Conservation (phyloP, 208 protist genomes). For the Wallacemonas sp. region DNA sequence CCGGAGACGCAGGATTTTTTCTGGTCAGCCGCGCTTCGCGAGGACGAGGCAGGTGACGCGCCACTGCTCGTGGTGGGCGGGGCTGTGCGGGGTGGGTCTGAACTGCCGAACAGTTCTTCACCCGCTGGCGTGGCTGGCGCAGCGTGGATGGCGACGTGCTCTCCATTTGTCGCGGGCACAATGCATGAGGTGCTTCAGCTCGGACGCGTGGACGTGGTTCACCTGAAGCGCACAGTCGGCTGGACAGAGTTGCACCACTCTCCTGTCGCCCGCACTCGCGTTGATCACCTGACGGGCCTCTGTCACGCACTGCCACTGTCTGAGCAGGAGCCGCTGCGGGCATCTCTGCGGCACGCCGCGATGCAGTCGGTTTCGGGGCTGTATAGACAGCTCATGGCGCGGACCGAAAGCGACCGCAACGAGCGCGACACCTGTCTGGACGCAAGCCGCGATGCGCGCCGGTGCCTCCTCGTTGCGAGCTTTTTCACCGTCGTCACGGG, state of each 20-base stretch:
- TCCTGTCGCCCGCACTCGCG: conserved; percentile 23
- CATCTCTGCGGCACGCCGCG: background rate
- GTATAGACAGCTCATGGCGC: background rate
- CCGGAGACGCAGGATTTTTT: conserved; percentile 2
- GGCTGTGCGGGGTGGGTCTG: background rate
- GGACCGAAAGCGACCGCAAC: background rate
- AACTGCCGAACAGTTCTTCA: background rate
- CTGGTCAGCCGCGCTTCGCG: background rate
- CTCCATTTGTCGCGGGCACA: conserved; percentile 25
- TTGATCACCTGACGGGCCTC: conserved; percentile 12
- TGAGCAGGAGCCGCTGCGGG: background rate
- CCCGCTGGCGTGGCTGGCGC: background rate
- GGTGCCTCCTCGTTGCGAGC: conserved; percentile 4
- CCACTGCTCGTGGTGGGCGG: background rate
- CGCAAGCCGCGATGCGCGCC: conserved; percentile 9
- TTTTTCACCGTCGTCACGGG: background rate
- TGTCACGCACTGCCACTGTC: background rate
- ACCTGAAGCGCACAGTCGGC: conserved; percentile 53
- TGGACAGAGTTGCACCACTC: conserved; percentile 76
- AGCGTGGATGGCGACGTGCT: background rate
- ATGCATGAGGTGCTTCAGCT: conserved; percentile 58
- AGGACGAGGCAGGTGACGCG: background rate
- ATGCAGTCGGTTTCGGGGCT: background rate
- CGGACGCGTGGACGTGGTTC: conserved; percentile 56
- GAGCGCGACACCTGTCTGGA: conserved; percentile 1